A percentile compares a stretch with the other conserved stretches of the same genome.
phyloP scores from a whole-genome alignment of 352 stramenopile genomes.

The Phytophthora colocasiae region DNA sequence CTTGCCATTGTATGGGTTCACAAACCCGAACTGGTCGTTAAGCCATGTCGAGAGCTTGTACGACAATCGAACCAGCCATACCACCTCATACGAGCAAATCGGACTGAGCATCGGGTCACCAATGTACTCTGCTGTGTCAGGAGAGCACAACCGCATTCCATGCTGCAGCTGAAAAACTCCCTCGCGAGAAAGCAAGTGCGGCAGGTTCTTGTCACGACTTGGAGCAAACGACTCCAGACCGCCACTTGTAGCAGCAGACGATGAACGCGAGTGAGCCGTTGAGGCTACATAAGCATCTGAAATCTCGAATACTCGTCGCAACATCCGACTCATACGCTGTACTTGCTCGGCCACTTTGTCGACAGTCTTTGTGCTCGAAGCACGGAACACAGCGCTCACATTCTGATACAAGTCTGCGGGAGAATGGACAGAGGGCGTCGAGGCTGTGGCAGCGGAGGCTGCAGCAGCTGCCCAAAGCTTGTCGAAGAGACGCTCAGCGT shows the following conservation, averaged over 20 bases:
- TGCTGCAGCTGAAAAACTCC: slow-evolving; percentile 72
- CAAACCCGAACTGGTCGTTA: slow-evolving; percentile 71
- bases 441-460: slow-evolving; percentile 25
- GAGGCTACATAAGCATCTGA: slow-evolving; percentile 88
- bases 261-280: slow-evolving; percentile 65
- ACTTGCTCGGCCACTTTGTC: slow-evolving; percentile 57
- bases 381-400: slow-evolving; percentile 45
- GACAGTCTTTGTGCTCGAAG: slow-evolving; percentile 31
- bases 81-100: slow-evolving; percentile 86
- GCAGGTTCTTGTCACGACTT: slow-evolving; percentile 60
- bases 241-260: slow-evolving; percentile 25
- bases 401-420: slow-evolving; percentile 44
- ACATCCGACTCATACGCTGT: slow-evolving; percentile 69
- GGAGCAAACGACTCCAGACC: slow-evolving; percentile 67
- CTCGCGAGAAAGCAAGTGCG: slow-evolving; percentile 66
- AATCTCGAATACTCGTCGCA: slow-evolving; percentile 86
- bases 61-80: slow-evolving; percentile 76
- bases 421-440: slow-evolving; percentile 34
- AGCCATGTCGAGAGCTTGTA: slow-evolving; percentile 85
- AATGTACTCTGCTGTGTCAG: slow-evolving; percentile 69
- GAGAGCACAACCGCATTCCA: slow-evolving; percentile 78
- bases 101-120: slow-evolving; percentile 87
- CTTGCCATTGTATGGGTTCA: slow-evolving; percentile 73
- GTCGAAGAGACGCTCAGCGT: slow-evolving; percentile 86
- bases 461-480: slow-evolving; percentile 65